Base-by-base conservation (phyloP, 83 land plant genomes). In the Picea abies region DNA sequence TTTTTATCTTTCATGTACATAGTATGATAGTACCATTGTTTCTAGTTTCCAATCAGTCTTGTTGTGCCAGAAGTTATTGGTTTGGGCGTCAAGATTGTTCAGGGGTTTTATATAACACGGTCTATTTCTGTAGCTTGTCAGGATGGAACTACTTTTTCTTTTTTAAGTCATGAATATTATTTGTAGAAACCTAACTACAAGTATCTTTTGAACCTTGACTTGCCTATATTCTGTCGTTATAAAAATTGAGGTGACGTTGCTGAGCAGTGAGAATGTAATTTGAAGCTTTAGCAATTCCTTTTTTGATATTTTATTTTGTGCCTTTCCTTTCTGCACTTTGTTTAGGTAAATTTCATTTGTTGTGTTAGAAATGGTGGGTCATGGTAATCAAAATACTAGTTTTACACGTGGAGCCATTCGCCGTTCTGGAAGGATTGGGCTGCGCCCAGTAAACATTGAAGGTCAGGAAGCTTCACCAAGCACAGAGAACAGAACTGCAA, bases 351-450 rank as follows among this genome's bases (percentile, higher is more conserved):
- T 32, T 52, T 76, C 32, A 76, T 9, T 56, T 52, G 26, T 25
- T 25, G 11, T 52, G 23, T 76, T 23, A 37, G 79, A 56, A 47
- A 76, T 76, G 79, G 79, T 56, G 61, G 79, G 79, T 76, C 61
- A 52, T 3, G 79, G 58, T 60, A 49, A 23, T 60, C 22, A 8
- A 76, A 76, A 76, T 26, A 52, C 62, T 76, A 19, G 35, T 56
- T 52, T 76, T 76, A 25, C 79, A 52, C 79, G 11, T 76, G 15
- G 79, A 76, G 35, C 79, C 61, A 76, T 76, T 52, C 61, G 23
- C 25, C 60, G 15, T 52, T 60, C 79, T 76, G 35, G 79, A 76
- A 56, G 19, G n/a, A 56, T 76, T 49, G 32, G 26, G 20, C 26
- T 76, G 79, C 79, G 79, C 60, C 10, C 47, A 56, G 60, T 20